phyloP scores from a whole-genome alignment of 2,329 filamentous ascomycete species.

The Aspergillus novofumigatus region DNA sequence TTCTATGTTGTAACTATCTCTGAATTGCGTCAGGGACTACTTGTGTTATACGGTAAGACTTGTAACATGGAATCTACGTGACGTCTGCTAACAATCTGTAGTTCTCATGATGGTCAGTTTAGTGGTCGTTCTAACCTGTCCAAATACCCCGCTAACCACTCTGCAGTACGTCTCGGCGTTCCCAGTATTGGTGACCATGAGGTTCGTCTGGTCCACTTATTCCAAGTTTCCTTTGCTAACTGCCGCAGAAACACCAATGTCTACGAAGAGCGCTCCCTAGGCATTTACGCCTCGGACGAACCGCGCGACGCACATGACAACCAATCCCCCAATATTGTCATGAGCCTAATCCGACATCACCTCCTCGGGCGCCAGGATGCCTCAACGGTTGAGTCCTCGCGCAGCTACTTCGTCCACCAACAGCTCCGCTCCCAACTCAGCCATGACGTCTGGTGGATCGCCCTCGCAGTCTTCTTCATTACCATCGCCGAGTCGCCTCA shows the following conservation, averaged over 20 bases:
- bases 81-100: slow-evolving; percentile 14
- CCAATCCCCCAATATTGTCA: slow-evolving; percentile 19
- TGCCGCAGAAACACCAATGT: slow-evolving; percentile 60
- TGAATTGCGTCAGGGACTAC: slow-evolving; percentile 43
- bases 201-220: slow-evolving; percentile 10
- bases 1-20: slow-evolving; percentile 63
- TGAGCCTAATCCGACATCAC: slow-evolving; percentile 25
- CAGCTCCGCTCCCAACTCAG: slow-evolving; percentile 63
- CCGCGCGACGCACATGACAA: slow-evolving; percentile 13
- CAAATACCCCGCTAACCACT: slow-evolving; percentile 7
- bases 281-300: slow-evolving; percentile 39
- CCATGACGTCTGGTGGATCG: slow-evolving; percentile 65
- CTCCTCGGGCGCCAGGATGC: slow-evolving; percentile 19
- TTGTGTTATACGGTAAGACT: slow-evolving; percentile 27
- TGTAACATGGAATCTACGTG: background rate
- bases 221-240: slow-evolving; percentile 2
- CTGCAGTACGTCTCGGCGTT: slow-evolving; percentile 33
- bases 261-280: slow-evolving; percentile 65
- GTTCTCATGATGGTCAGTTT: slow-evolving; percentile 36
- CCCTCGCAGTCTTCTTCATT: slow-evolving; percentile 58
- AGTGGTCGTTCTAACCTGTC: background rate
- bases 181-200: slow-evolving; percentile 34
- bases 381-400: slow-evolving; percentile 29
- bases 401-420: slow-evolving; percentile 49
- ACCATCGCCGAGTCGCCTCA: slow-evolving; percentile 57